These are phyloP conservation scores for Suillus discolor DNA, from an alignment of 768 basidiomycete species.

Conservation along the genomic window DNA sequence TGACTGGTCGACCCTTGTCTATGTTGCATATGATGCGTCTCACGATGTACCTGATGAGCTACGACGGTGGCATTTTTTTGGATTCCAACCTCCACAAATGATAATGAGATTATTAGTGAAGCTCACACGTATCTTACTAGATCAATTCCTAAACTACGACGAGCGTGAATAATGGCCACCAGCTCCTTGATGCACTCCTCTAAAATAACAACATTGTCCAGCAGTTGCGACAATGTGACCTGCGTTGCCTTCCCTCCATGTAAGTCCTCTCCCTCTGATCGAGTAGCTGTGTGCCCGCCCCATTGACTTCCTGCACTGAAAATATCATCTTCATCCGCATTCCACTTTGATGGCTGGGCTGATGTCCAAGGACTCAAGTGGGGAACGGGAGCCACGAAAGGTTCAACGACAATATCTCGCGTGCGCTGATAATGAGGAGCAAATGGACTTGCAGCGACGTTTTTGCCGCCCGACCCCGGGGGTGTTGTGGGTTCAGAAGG, in stretches of 20 bases:
- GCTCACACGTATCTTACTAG: slow-evolving; percentile 69
- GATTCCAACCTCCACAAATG: background rate
- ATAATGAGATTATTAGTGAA: slow-evolving; percentile 1
- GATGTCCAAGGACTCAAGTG: slow-evolving; percentile 67
- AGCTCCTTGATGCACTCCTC: slow-evolving; percentile 97
- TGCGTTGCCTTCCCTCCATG: slow-evolving; percentile 38
- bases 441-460: slow-evolving; percentile 73
- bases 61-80: background rate
- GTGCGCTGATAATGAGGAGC: slow-evolving; percentile 85
- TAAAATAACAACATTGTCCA: slow-evolving; percentile 93
- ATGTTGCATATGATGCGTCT: background rate
- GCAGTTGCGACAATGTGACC: slow-evolving; percentile 77
- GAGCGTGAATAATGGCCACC: slow-evolving; percentile 80
- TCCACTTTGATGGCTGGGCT: slow-evolving; percentile 51
- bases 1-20: background rate
- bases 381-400: slow-evolving; percentile 64
- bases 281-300: slow-evolving; percentile 34
- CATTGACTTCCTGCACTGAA: slow-evolving; percentile 53
- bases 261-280: slow-evolving; percentile 27
- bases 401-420: slow-evolving; percentile 66
- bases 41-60: background rate
- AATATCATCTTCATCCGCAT: slow-evolving; percentile 69
- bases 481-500: slow-evolving; percentile 49
- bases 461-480: slow-evolving; percentile 42
- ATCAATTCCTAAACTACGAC: slow-evolving; percentile 84